Evolutionary conservation across 805 yeast genomes (phyloP), one percentile per base, ranked within the genome.

Genomic region (Limtongia smithiae): DNA sequence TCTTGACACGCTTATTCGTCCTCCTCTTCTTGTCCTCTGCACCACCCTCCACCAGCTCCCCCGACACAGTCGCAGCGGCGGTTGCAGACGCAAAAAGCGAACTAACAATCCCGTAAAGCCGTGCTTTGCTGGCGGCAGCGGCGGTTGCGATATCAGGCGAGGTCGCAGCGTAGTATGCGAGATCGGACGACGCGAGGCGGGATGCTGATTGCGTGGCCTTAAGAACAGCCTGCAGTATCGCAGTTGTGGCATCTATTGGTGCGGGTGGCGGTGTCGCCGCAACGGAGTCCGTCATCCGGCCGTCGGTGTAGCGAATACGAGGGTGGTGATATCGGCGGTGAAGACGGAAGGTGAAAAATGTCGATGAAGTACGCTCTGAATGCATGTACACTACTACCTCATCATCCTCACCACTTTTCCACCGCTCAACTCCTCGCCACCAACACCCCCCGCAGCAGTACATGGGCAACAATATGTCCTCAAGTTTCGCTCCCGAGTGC

Each of bases 401-500:
- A 28, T 8, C 34, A 15, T 14, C 14, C 6, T 31, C 17, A 12
- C 6, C 17, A 9, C 9, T 25, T 25, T 25, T 25, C 9, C 9
- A 7, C 28, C 9, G 28, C 28, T 25, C 9, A 6, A 7, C 28
- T 25, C 28, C 9, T 25, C 28, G 28, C 6, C 28, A 25, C 28
- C 28, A 27, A 17, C 37, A 33, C 8, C 6, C 11, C 11, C 14
- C 6, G 8, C n/a, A 36, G 4, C 39, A 5, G 20, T 40, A 22
- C 39, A 51, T 51, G 56, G 56, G 56, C 38, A 51, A 47, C 33
- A 44, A 39, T 25, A 78, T 85, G 85, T 83, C 90, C 15, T 75
- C 95, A 5, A 88, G 96, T 53, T 85, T 93, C 74, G 97, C 98
- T 32, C 96, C 97, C 22, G 97, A 93, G 70, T 93, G 98, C 69